Conservation (phyloP, 2,329 filamentous ascomycete species). For the Alternaria consortialis region DNA sequence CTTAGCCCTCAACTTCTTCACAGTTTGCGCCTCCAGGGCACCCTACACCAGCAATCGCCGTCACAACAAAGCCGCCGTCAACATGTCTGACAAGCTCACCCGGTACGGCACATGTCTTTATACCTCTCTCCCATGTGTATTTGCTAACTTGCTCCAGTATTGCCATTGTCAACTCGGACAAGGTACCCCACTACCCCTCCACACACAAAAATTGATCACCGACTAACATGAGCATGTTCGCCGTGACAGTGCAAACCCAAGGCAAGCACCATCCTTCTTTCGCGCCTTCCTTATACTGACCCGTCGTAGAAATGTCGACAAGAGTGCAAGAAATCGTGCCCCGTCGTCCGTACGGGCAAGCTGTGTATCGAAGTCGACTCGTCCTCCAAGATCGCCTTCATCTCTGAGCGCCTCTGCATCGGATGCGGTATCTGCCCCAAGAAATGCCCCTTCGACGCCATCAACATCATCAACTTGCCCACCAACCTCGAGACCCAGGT, state of each 20-base stretch:
- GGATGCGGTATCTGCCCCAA: slow-evolving; percentile 99
- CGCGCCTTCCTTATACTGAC: slow-evolving; percentile 33
- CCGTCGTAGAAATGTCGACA: slow-evolving; percentile 88
- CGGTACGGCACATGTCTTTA: slow-evolving; percentile 70
- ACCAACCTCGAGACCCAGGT: slow-evolving; percentile 99
- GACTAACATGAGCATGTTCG: slow-evolving; percentile 54
- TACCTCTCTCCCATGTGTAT: not conserved
- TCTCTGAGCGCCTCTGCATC: slow-evolving; percentile 94
- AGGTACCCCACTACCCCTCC: slow-evolving; percentile 69
- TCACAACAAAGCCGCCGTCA: slow-evolving; percentile 28
- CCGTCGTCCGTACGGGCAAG: slow-evolving; percentile 96
- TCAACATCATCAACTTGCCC: slow-evolving; percentile 99
- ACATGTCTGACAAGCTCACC: slow-evolving; percentile 92
- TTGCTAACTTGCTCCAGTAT: slow-evolving; percentile 65
- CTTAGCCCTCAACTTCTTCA: slow-evolving; percentile 29
- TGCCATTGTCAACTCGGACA: slow-evolving; percentile 98
- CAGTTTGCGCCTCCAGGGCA: slow-evolving; percentile 15
- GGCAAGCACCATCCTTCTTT: slow-evolving; percentile 58
- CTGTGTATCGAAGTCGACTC: slow-evolving; percentile 93
- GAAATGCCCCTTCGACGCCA: slow-evolving; percentile 98
- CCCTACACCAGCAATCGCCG: slow-evolving; percentile 10
- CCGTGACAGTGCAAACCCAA: slow-evolving; percentile 82
- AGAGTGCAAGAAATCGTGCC: slow-evolving; percentile 99
- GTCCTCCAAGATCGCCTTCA: slow-evolving; percentile 94
- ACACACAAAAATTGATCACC: slow-evolving; percentile 40